phyloP scores from a whole-genome alignment of 2,329 filamentous ascomycete genomes.

The Colletotrichum lentis region DNA sequence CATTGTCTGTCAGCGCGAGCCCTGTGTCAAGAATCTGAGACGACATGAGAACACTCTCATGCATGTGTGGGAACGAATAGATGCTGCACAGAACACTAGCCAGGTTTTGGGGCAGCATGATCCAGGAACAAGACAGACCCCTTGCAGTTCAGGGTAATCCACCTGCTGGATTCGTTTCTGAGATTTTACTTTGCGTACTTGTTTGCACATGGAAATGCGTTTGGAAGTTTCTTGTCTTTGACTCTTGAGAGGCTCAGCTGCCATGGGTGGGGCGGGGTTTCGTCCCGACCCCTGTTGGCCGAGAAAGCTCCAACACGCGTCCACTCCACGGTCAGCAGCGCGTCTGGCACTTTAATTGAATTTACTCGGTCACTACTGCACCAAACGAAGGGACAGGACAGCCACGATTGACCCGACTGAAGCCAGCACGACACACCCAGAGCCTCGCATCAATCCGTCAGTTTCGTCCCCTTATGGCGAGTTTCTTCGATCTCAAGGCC shows the following conservation, averaged over 20 bases:
- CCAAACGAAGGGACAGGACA: not conserved
- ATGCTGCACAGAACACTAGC: not conserved
- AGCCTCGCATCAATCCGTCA: not conserved
- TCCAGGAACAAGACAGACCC: not conserved
- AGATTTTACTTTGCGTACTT: not conserved
- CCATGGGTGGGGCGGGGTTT: conserved; percentile 18
- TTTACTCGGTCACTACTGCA: conserved; percentile 19
- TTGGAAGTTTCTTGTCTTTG: not conserved
- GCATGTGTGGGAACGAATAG: not conserved
- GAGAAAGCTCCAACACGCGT: conserved; percentile 33
- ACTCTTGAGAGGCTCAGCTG: not conserved
- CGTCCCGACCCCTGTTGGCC: conserved; percentile 20
- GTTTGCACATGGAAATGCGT: not conserved
- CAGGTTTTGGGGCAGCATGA: not conserved
- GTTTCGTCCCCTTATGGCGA: conserved; percentile 67
- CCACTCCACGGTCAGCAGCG: conserved; percentile 18
- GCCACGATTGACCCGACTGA: not conserved
- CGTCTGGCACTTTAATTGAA: conserved; percentile 36
- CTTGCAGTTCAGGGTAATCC: too few relatives aligned
- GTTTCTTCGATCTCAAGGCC: conserved; percentile 95
- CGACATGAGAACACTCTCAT: not conserved
- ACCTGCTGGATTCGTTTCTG: not conserved
- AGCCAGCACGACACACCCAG: not conserved
- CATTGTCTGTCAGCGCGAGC: not conserved
- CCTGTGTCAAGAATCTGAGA: not conserved